Percentiles rank a stretch among this genome's conserved stretches.
Conservation (phyloP, 1,284 basidiomycete species). For the Erythrobasidium hasegawianum region DNA sequence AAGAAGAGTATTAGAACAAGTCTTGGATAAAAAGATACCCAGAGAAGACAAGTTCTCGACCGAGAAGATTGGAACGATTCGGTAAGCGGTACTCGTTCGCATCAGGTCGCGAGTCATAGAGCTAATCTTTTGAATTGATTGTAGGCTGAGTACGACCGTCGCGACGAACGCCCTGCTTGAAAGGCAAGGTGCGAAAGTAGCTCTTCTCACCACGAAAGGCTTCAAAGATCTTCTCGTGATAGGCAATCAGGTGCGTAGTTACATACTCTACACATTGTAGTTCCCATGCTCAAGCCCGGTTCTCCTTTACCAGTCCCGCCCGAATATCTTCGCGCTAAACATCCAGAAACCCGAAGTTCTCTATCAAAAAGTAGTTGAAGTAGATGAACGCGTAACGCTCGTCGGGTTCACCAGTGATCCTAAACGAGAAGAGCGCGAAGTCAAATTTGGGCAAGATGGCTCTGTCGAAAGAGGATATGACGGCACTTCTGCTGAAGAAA, state of each 20-base stretch:
- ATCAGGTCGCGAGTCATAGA: no score
- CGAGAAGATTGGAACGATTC: conserved; percentile 62
- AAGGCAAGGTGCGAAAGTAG: conserved; percentile 86
- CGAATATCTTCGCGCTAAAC: conserved; percentile 57
- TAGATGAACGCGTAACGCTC: conserved; percentile 87
- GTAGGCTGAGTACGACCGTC: conserved; percentile 65
- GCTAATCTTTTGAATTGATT: no score
- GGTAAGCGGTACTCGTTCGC: not conserved
- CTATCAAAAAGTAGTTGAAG: conserved; percentile 76
- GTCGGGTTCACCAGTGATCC: conserved; percentile 91
- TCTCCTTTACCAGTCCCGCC: conserved; percentile 69
- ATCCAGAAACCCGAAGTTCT: conserved; percentile 65
- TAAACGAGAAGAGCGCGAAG: conserved; percentile 64
- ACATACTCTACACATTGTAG: conserved; percentile 14
- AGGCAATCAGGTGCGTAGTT: conserved; percentile 88
- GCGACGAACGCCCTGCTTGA: conserved; percentile 95
- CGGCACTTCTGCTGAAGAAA: conserved; percentile 63
- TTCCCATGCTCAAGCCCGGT: not conserved
- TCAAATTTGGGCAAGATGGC: conserved; percentile 57
- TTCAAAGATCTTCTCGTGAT: conserved; percentile 86
- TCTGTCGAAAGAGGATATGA: conserved; percentile 63
- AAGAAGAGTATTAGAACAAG: conserved; percentile 76
- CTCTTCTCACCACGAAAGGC: conserved; percentile 83
- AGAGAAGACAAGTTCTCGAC: conserved; percentile 67
- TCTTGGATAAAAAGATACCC: conserved; percentile 64